Conservation (phyloP, 305 asterid species). For the Solanum aculeatissimum region DNA sequence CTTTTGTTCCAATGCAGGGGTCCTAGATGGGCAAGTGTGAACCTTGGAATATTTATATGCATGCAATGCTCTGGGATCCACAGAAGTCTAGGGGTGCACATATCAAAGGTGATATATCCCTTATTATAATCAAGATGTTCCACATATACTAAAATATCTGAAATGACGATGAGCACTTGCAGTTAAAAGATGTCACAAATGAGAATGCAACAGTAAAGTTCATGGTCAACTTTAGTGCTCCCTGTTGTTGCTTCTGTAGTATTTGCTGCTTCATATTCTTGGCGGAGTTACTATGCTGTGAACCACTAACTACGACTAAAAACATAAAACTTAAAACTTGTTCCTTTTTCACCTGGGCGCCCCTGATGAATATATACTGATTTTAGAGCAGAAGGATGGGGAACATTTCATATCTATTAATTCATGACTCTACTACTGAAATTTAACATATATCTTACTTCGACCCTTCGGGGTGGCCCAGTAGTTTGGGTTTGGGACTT, state of each 20-base stretch:
- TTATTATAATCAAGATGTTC: neutral
- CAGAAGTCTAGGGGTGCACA: constrained; percentile 99
- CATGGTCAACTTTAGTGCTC: neutral
- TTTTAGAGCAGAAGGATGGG: neutral
- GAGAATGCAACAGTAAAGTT: neutral
- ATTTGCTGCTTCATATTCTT: neutral
- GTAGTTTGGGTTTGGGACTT: too few species aligned
- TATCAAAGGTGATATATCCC: constrained; percentile 68
- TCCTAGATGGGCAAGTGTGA: constrained; percentile 99
- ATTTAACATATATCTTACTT: neutral
- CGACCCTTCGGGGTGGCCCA: too few species aligned
- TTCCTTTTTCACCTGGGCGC: neutral
- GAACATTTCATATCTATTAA: neutral
- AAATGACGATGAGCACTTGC: neutral
- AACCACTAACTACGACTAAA: neutral
- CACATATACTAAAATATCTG: neutral
- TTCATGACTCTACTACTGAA: neutral
- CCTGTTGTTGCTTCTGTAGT: neutral
- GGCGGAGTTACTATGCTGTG: neutral
- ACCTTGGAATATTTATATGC: constrained; percentile 94
- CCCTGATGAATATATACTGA: neutral
- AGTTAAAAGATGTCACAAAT: neutral
- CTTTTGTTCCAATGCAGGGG: constrained; percentile 45
- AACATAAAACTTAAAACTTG: neutral
- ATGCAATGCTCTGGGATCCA: constrained; percentile 99